Base-by-base conservation (phyloP, 2,329 filamentous ascomycete species). In the Diaporthe citrichinensis region DNA sequence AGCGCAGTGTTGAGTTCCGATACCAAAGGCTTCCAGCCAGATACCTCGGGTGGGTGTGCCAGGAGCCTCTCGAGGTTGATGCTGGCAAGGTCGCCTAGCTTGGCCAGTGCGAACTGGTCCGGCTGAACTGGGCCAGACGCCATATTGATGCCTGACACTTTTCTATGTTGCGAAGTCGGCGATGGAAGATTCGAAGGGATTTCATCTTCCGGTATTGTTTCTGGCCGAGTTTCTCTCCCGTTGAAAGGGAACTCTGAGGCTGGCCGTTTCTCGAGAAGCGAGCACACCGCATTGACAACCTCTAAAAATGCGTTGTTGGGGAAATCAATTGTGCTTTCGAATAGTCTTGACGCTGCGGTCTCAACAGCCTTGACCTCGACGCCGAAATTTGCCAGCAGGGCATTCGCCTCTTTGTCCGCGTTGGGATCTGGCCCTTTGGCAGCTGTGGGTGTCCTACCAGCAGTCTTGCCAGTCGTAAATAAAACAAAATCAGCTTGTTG, bases 281-380 rank as follows among this genome's bases (percentile, higher is more conserved):
- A 88, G 80, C 95, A 95, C 5, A 98, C 88, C 0, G 95, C 93
- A 72, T 88, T 86, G 2, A 98, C 87, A 14, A 98, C 91, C 77
- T 94, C 91, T 7, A 93, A 86, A 79, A 98, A 98, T 0, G 95
- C 88, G 23, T 92, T 89, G 78, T 96, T 95, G 0, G 95, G 95
- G 80, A 98, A 98, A 79, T 98, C 96, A 23, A 94, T 89, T 0
- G 96, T 98, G 84, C 95, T 98, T 82, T 98, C 97, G 75, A 98
- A 92, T 25, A 99, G 88, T 77, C 97, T 92, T 1, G 92, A 92
- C 1, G 95, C 95, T 3, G 97, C 97, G 9, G 94, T 93, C 83
- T 98, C 95, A 0, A 98, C 96, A 44, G 97, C 95, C 76, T 94
- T 91, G 39, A 98, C 94, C 82, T 99, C 97, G 0, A 91, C 88